Evolutionary conservation across 257 asterid genomes (phyloP).

Genomic region (Capsicum rhomboideum): DNA sequence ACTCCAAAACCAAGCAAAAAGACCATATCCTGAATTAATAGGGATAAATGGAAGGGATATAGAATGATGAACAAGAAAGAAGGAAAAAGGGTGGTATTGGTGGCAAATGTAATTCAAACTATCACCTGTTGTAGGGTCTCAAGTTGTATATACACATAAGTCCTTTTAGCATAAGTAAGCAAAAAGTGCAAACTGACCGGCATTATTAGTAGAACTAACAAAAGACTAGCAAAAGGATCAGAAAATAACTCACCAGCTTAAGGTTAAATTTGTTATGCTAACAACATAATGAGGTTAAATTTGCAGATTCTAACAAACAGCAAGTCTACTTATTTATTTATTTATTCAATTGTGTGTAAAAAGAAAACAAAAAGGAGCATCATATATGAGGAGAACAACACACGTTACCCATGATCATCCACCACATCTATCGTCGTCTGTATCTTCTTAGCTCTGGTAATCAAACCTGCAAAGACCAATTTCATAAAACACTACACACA

Average conservation of each 20-base stretch:
- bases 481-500: not conserved
- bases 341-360: not conserved
- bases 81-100: not conserved
- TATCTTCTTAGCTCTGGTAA: slow-evolving; percentile 62
- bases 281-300: not conserved
- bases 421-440: slow-evolving; percentile 37
- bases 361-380: not conserved
- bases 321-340: not conserved
- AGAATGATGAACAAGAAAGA: not conserved
- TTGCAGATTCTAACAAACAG: not conserved
- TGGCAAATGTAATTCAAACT: not conserved
- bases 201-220: not conserved
- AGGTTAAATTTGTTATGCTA: not conserved
- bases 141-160: not conserved
- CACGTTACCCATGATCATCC: slow-evolving; percentile 75
- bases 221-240: not conserved
- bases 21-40: not conserved
- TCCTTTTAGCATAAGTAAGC: not conserved
- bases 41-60: not conserved
- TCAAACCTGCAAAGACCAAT: slow-evolving; percentile 37
- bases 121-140: not conserved
- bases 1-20: not conserved
- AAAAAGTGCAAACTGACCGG: not conserved
- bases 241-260: not conserved
- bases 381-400: not conserved